A percentile compares a stretch with the other conserved stretches of the same genome.
phyloP scores from a whole-genome alignment of 208 protist genomes.

The Leishmania aethiopica region DNA sequence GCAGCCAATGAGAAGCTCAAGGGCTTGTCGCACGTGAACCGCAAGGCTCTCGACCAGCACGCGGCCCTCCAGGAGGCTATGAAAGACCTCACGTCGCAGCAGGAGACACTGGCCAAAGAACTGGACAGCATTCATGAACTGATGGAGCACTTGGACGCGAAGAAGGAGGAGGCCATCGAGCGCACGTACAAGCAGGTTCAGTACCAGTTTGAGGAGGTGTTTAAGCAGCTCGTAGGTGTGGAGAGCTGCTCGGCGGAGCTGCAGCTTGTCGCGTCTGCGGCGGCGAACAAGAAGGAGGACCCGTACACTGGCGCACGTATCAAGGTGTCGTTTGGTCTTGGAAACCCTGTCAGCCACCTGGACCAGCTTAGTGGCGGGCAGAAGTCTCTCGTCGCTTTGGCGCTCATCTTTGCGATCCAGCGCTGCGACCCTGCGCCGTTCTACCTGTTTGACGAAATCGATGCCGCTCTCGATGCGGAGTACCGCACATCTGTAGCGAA shows the following conservation, averaged over 20 bases:
- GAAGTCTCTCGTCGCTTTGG: conserved; percentile 98
- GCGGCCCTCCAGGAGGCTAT: conserved; percentile 86
- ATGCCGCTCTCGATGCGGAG: conserved; percentile 97
- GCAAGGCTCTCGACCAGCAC: conserved; percentile 99
- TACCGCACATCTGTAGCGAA: conserved; percentile 93
- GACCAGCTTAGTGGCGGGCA: conserved; percentile 97
- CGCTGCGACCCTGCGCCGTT: conserved; percentile 98
- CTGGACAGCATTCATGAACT: conserved; percentile 93
- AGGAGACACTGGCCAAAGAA: conserved; percentile 81
- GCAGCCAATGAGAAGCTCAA: conserved; percentile 84
- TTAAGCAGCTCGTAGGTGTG: conserved; percentile 94
- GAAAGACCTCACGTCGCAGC: conserved; percentile 82
- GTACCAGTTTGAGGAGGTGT: conserved; percentile 97
- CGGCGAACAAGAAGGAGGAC: conserved; percentile 48
- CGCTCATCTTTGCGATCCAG: conserved; percentile 99
- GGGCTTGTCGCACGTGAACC: conserved; percentile 96
- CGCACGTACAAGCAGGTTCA: conserved; percentile 98
- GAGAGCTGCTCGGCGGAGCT: conserved; percentile 89
- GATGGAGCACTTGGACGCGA: conserved; percentile 95
- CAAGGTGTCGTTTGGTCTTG: conserved; percentile 90
- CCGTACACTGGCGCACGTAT: conserved; percentile 94
- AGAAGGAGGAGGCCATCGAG: conserved; percentile 98
- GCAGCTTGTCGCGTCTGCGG: conserved; percentile 50
- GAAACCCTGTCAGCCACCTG: conserved; percentile 79
- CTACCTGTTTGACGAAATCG: conserved; percentile 99